Conservation (phyloP, 1,284 basidiomycete species). For the Somion occarium region DNA sequence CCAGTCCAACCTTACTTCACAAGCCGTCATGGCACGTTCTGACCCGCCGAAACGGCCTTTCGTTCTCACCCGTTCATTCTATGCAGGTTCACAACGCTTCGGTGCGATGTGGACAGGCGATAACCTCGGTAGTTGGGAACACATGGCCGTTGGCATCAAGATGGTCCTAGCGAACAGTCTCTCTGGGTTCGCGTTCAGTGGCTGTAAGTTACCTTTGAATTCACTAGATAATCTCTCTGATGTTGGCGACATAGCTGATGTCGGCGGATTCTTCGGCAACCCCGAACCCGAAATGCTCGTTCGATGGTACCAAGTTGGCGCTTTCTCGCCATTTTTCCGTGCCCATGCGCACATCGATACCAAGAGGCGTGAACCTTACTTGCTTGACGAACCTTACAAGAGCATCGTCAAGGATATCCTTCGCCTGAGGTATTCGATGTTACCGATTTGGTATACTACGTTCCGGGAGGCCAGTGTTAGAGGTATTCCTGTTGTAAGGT, state of each 20-base stretch:
- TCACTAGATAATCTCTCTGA: background rate
- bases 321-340: slow-evolving; percentile 96
- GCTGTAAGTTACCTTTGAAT: slow-evolving; percentile 53
- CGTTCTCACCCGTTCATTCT: slow-evolving; percentile 94
- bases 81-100: slow-evolving; percentile 91
- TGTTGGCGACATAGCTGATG: slow-evolving; percentile 65
- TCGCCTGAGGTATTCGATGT: slow-evolving; percentile 80
- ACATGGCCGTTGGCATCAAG: slow-evolving; percentile 90
- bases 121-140: slow-evolving; percentile 97
- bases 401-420: slow-evolving; percentile 78
- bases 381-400: slow-evolving; percentile 87
- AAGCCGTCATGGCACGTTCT: slow-evolving; percentile 77
- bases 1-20: slow-evolving; percentile 83
- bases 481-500: slow-evolving; percentile 81
- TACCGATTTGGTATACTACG: slow-evolving; percentile 96
- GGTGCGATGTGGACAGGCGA: slow-evolving; percentile 99
- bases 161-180: slow-evolving; percentile 92
- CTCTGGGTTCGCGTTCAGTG: slow-evolving; percentile 91
- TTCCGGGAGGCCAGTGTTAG: slow-evolving; percentile 83
- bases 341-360: slow-evolving; percentile 99
- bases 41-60: slow-evolving; percentile 81
- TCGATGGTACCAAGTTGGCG: slow-evolving; percentile 95
- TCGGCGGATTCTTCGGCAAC: slow-evolving; percentile 98
- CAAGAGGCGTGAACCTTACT: slow-evolving; percentile 94
- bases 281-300: slow-evolving; percentile 92